Evolutionary conservation across 164 flowering plant species (phyloP).

Genomic region (Magnolia changhungtana): DNA sequence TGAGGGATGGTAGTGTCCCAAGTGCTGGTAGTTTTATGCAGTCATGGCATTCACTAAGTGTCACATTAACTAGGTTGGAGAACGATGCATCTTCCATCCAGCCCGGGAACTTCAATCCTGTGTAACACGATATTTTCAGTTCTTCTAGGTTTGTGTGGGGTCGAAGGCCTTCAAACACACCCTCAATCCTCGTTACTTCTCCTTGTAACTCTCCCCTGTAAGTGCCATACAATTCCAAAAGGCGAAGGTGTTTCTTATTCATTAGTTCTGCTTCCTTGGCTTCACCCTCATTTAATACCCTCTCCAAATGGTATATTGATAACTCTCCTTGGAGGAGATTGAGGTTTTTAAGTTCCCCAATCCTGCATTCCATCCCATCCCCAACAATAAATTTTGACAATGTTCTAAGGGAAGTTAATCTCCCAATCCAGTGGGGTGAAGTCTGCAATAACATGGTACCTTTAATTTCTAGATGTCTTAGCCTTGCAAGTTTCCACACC

Average conservation of each 20-base stretch:
- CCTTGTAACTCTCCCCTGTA: neutral
- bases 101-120: neutral
- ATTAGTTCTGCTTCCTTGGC: slow-evolving; percentile 1
- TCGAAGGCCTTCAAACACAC: slow-evolving; percentile 1
- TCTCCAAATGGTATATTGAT: neutral
- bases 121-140: neutral
- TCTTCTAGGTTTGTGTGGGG: neutral
- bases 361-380: neutral
- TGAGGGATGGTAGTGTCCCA: slow-evolving; percentile 6
- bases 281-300: neutral
- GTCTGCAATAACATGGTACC: neutral
- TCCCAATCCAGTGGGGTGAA: neutral
- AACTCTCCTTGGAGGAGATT: neutral
- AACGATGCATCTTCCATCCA: slow-evolving; percentile 4
- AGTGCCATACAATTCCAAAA: neutral
- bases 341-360: neutral
- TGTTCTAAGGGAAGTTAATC: neutral
- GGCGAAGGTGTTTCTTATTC: neutral
- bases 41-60: neutral
- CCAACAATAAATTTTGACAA: neutral
- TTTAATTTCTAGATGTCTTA: neutral
- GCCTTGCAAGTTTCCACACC: neutral
- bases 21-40: neutral
- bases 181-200: neutral
- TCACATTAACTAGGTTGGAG: neutral